Evolutionary conservation across 805 yeast genomes (phyloP), one percentile per base, ranked within the genome.

Genomic region (Wickerhamiella bombiphila): DNA sequence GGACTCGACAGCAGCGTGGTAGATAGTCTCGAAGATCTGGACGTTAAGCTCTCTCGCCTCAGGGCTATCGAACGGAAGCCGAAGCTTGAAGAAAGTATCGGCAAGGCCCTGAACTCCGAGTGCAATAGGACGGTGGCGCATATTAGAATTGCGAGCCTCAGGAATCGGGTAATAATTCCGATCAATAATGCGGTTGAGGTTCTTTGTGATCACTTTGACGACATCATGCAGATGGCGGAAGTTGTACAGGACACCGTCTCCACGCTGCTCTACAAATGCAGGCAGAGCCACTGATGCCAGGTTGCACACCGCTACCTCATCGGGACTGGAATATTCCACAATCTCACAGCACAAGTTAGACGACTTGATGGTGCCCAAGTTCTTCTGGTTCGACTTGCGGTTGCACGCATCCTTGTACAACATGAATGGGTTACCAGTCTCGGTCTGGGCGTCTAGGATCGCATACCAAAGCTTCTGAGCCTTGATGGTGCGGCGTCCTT

Each of bases 71-170:
- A 86, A 88, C 31, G 96, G 91, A 41, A 82, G 52, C 51, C 93
- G 72, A 44, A 88, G 64, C 46, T 69, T 66, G 68, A 82, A 71
- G 59, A 83, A 88, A 1, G 77, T 67, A 58, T 88, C 97, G 21
- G 97, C 95, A 38, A 88, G 66, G 41, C 98, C 98, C 59, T 88
- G 95, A n/a, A 88, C 95, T 48, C 98, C 98, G 17, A 88, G 61
- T n/a, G 96, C 96, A 51, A 88, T 72, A 16, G 98, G 97, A 50
- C 98, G 69, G 58, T 88, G 79, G 53, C 74, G 74, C 66, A 72
- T 61, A 59, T 91, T 88, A 14, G 95, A 81, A 33, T 44, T 53
- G 51, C 67, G 68, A 4, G 97, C 88, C 46, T 73, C 79, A 37
- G 68, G 72, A 18, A 81, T 76, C 3, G 98, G 97, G 56, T 88